Conservation (phyloP, 2,329 filamentous ascomycete genomes). For the Orbilia javanica region DNA sequence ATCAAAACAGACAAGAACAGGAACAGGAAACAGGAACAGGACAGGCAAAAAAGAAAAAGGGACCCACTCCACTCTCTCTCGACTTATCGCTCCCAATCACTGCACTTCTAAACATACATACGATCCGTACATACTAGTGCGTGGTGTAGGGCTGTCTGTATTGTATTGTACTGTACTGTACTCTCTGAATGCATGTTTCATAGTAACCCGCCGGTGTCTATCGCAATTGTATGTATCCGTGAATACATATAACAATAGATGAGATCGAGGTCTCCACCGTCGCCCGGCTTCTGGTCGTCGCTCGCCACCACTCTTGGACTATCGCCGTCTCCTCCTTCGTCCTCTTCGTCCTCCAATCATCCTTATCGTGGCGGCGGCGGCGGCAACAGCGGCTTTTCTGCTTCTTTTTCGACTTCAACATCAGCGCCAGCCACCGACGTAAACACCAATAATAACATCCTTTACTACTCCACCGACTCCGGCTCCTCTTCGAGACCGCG, state of each 20-base stretch:
- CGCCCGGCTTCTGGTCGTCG: constrained; percentile 40
- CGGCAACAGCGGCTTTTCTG: neutral
- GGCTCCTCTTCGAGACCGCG: constrained; percentile 8
- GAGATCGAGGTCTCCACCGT: constrained; percentile 39
- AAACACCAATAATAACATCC: constrained; percentile 7
- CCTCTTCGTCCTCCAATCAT: neutral
- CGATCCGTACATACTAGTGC: too few relatives aligned
- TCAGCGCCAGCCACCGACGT: constrained; percentile 10
- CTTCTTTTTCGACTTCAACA: neutral
- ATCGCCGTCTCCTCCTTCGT: neutral
- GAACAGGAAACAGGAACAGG: neutral
- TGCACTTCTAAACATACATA: too few relatives aligned
- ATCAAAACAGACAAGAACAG: neutral
- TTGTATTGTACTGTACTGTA: too few relatives aligned
- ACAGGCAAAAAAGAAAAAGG: neutral
- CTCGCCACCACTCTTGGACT: constrained; percentile 41
- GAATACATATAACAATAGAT: constrained; percentile 7
- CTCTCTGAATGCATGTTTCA: too few relatives aligned
- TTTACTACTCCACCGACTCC: constrained; percentile 17
- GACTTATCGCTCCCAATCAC: neutral
- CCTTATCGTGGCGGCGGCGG: constrained; percentile 1
- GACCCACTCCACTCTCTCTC: neutral
- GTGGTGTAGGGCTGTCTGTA: too few relatives aligned
- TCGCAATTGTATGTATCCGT: neutral
- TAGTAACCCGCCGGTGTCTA: too few relatives aligned